Evolutionary conservation across 306 rosid species (phyloP).

Genomic region (Bauhinia variegata): DNA sequence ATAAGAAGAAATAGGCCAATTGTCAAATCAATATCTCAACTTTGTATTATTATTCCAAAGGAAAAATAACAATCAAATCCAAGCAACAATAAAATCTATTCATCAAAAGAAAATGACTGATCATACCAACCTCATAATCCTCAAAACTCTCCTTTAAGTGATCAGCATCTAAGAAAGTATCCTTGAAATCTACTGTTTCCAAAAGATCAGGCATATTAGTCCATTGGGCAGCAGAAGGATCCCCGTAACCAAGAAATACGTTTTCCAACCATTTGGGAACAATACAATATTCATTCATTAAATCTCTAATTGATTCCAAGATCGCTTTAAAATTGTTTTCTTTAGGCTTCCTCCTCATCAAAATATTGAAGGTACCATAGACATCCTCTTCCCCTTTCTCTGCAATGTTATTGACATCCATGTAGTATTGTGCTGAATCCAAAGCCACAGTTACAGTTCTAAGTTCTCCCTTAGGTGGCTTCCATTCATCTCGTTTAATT

Average conservation of each 20-base stretch:
- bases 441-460: constrained; percentile 96
- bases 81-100: constrained; percentile 11
- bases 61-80: constrained; percentile 20
- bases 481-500: constrained; percentile 96
- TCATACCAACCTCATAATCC: constrained; percentile 66
- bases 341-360: constrained; percentile 98
- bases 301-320: constrained; percentile 92
- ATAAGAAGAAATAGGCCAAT: constrained; percentile 31
- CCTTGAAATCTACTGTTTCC: constrained; percentile 90
- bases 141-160: constrained; percentile 79
- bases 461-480: constrained; percentile 95
- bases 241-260: constrained; percentile 88
- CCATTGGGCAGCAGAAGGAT: constrained; percentile 99
- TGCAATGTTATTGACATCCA: constrained; percentile 93
- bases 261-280: constrained; percentile 98
- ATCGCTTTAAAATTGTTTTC: constrained; percentile 98
- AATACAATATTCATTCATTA: constrained; percentile 94
- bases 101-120: constrained; percentile 28
- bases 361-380: constrained; percentile 84
- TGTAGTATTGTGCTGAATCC: constrained; percentile 97
- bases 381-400: constrained; percentile 91
- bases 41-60: constrained; percentile 18
- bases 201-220: constrained; percentile 94
- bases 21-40: constrained; percentile 21
- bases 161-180: constrained; percentile 83